phyloP scores from a whole-genome alignment of 2,329 filamentous ascomycete genomes.

The Cercospora citrullina region DNA sequence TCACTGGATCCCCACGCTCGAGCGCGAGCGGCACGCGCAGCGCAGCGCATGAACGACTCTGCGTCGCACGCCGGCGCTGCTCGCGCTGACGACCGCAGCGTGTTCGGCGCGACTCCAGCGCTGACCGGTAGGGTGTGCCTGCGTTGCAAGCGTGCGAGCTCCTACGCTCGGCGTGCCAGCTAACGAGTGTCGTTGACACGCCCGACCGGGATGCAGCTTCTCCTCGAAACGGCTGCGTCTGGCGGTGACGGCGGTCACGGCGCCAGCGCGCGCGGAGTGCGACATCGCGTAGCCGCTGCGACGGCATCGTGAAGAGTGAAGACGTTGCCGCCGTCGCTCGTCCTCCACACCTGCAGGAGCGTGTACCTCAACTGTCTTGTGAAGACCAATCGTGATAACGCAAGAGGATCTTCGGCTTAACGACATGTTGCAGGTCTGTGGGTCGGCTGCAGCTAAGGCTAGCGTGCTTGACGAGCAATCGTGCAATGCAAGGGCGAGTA shows the following conservation, averaged over 20 bases:
- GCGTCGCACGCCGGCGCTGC: not conserved
- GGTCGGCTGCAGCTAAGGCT: conserved; percentile 23
- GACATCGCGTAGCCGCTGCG: conserved; percentile 19
- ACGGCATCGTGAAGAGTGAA: conserved; percentile 8
- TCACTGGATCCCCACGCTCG: not conserved
- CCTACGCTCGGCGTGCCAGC: conserved; percentile 16
- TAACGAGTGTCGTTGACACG: conserved; percentile 20
- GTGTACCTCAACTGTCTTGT: conserved; percentile 11
- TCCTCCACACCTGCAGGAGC: conserved; percentile 21
- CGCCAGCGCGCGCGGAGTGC: conserved; percentile 11
- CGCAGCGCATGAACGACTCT: not conserved
- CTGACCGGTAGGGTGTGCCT: not conserved
- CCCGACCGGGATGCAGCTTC: conserved; percentile 24
- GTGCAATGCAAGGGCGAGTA: conserved; percentile 28
- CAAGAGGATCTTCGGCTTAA: conserved; percentile 26
- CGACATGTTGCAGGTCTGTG: conserved; percentile 27
- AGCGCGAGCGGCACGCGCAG: conserved; percentile 6
- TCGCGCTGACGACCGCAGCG: not conserved
- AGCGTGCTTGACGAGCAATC: conserved; percentile 26
- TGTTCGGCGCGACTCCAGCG: conserved; percentile 2
- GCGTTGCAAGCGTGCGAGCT: conserved; percentile 17
- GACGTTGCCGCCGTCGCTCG: conserved; percentile 17
- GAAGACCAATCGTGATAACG: conserved; percentile 17
- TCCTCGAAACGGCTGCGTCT: conserved; percentile 22
- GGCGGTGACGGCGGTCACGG: conserved; percentile 19